Evolutionary conservation across 257 asterid species (phyloP).

Genomic region (Primulina tabacum): DNA sequence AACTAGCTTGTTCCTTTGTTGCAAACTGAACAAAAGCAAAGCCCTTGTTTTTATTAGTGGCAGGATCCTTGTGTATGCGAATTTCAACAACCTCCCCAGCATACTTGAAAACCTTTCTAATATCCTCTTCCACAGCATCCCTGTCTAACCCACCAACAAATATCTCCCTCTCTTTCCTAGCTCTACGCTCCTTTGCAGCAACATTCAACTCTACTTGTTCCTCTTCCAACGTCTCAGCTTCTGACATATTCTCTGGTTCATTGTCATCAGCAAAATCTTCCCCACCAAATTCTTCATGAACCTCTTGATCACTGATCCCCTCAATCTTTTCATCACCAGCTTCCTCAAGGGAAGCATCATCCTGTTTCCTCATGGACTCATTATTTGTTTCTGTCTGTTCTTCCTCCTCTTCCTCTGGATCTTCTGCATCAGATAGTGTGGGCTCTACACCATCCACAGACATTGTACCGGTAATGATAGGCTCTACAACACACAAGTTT

Average conservation of each 20-base stretch:
- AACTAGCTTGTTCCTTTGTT: constrained; percentile 51
- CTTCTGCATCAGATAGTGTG: constrained; percentile 25
- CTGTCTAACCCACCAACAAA: constrained; percentile 71
- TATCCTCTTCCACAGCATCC: constrained; percentile 52
- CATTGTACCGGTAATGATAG: constrained; percentile 24
- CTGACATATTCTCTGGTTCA: constrained; percentile 35
- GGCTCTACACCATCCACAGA: constrained; percentile 31
- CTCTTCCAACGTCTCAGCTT: constrained; percentile 43
- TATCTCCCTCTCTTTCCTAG: constrained; percentile 57
- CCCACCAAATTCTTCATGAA: constrained; percentile 37
- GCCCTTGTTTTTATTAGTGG: constrained; percentile 61
- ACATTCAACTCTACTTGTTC: constrained; percentile 50
- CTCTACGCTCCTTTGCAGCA: constrained; percentile 49
- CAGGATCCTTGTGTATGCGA: constrained; percentile 48
- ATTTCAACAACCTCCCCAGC: constrained; percentile 63
- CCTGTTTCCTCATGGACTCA: constrained; percentile 34
- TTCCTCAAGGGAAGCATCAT: constrained; percentile 40
- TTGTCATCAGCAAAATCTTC: constrained; percentile 40
- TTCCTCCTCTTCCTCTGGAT: constrained; percentile 26
- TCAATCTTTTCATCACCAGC: constrained; percentile 47
- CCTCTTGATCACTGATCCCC: constrained; percentile 47
- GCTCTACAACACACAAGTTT: constrained; percentile 23
- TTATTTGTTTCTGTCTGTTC: constrained; percentile 16
- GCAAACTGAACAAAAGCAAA: constrained; percentile 66
- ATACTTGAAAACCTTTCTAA: constrained; percentile 51